Base-by-base conservation (phyloP, 306 rosid genomes). In the Neltuma alba region DNA sequence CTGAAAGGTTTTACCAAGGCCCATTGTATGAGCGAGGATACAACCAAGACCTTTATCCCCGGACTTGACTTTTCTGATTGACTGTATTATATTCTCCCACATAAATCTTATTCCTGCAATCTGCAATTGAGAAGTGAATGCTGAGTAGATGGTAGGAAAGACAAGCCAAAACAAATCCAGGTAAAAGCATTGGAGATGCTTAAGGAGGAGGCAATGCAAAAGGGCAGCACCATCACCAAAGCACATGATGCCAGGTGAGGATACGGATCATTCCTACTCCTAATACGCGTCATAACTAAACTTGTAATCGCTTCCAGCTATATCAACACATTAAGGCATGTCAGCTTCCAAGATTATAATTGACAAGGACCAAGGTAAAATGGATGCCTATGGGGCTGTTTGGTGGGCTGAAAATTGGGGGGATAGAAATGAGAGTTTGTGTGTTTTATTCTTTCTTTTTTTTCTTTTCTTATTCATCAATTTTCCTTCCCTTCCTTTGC, bases 21-120 rank as follows among this genome's bases (percentile, higher is more conserved):
- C 99, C 99, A 95, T 95, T 25, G 90, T 95, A 85, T 95, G 99
- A 80, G 99, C 98, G 50, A 95, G 92, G 85, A 95, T 93, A 86
- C 99, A 95, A 62, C 99, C 99, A 88, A 95, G 98, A 75, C 98
- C 99, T 82, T 91, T 93, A 87, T 93, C 97, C 82, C 98, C 99
- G 64, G 92, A 91, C 79, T 87, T 92, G 88, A 95, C 97, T 84
- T 84, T 89, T 85, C 92, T 85, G 83, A 93, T 83, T 40, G 99
- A 92, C 88, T 95, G 94, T 82, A 95, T 85, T 77, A 95, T 93
- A 85, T 95, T 95, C 89, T 95, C 98, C 99, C 99, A 95, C 92
- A 95, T 87, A 85, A 95, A 95, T 85, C 99, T 88, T 79, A 95
- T 92, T 67, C 99, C 99, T 2, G 88, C 36, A 76, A 93, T 68